These are phyloP conservation scores for Calonectria pauciramosa DNA, from an alignment of 2,329 filamentous ascomycete species.

Conservation along the genomic window DNA sequence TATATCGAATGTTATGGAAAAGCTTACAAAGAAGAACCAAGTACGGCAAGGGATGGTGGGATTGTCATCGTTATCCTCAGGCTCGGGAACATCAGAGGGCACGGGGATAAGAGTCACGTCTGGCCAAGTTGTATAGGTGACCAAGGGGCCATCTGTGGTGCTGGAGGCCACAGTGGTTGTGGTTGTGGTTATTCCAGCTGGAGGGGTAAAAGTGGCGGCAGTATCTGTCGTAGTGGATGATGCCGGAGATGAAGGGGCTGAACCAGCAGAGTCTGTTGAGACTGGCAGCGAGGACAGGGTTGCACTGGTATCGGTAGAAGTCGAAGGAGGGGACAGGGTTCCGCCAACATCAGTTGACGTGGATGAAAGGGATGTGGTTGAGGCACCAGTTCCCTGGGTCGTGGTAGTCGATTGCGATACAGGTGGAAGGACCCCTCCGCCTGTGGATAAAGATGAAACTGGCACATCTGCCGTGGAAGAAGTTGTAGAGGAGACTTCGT, in stretches of 20 bases:
- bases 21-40: slow-evolving; percentile 30
- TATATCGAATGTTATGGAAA: not conserved
- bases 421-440: not conserved
- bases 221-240: not conserved
- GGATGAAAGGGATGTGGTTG: not conserved
- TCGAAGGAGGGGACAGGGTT: not conserved
- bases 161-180: not conserved
- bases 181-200: not conserved
- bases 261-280: not conserved
- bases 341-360: not conserved
- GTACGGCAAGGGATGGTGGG: slow-evolving; percentile 18
- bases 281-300: not conserved
- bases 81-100: not conserved
- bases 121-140: slow-evolving; percentile 25
- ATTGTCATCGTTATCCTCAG: slow-evolving; percentile 1
- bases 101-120: slow-evolving; percentile 20
- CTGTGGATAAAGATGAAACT: not conserved
- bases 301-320: not conserved
- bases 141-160: slow-evolving; percentile 16
- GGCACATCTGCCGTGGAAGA: not conserved
- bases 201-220: not conserved
- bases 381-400: not conserved
- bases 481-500: not conserved
- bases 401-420: not conserved
- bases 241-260: not conserved